A percentile compares a stretch with the other conserved stretches of the same genome.
Evolutionary conservation across 164 flowering plant species (phyloP).

Genomic region (Stephania cephalantha): DNA sequence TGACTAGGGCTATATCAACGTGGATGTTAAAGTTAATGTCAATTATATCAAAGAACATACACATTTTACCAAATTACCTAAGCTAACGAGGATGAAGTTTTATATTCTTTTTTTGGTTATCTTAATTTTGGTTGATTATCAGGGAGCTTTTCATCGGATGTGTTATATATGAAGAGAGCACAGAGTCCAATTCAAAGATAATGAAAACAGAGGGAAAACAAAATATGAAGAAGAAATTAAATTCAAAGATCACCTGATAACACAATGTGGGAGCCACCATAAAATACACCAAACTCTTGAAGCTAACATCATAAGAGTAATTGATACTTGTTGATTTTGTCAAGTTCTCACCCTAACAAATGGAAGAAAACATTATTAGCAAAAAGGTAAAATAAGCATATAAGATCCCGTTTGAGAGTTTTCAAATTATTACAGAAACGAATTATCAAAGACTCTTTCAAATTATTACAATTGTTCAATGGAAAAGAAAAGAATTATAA

Average conservation of each 20-base stretch:
- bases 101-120: background rate
- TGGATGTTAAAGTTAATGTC: background rate
- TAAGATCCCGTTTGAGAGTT: background rate
- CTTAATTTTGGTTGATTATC: background rate
- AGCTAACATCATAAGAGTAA: conserved; percentile 35
- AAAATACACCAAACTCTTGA: conserved; percentile 80
- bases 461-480: background rate
- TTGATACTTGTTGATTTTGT: conserved; percentile 28
- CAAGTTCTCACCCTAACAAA: conserved; percentile 42
- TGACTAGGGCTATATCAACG: background rate
- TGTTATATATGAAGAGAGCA: background rate
- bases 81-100: background rate
- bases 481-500: too few relatives aligned
- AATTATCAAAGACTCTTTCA: background rate
- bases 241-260: conserved; percentile 66
- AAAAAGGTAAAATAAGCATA: background rate
- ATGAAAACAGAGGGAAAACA: background rate
- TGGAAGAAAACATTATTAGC: background rate
- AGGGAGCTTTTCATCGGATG: background rate
- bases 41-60: background rate
- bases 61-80: background rate
- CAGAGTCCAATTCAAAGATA: background rate
- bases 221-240: background rate
- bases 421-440: background rate
- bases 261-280: conserved; percentile 96